These are phyloP conservation scores for Stevia rebaudiana DNA, from an alignment of 140 eudicot genomes.

Conservation along the genomic window DNA sequence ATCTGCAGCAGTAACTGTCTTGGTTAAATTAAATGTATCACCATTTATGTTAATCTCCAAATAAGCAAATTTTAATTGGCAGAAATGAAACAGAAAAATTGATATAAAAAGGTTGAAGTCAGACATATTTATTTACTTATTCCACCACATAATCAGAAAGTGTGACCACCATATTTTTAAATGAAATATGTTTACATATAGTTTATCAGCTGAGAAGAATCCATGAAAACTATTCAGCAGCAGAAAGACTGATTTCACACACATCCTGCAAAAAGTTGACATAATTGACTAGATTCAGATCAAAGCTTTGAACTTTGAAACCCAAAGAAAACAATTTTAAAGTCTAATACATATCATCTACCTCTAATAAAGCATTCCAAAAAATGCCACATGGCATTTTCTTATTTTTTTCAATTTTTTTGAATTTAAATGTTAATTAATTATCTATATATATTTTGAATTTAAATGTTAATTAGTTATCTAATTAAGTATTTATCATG, in stretches of 20 bases:
- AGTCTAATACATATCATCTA: background rate
- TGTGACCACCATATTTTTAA: background rate
- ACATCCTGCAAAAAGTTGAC: constrained; percentile 6
- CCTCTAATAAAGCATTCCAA: no score
- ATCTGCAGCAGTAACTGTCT: no score
- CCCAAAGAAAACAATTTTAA: background rate
- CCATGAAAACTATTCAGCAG: background rate
- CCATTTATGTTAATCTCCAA: no score
- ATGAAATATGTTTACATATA: background rate
- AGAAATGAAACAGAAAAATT: no score
- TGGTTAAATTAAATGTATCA: no score
- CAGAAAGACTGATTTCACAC: constrained; percentile 2
- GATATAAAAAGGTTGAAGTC: background rate
- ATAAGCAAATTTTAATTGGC: no score
- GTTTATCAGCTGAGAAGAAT: background rate
- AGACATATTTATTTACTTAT: background rate
- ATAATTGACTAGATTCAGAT: background rate
- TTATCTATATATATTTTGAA: no score
- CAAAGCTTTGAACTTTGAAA: background rate
- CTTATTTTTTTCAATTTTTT: no score
- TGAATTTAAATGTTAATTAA: no score
- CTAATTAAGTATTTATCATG: no score
- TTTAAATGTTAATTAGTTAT: no score
- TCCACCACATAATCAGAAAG: background rate
- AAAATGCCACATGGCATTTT: no score